A percentile compares a stretch with the other conserved stretches of the same genome.
Conservation (phyloP, 331 rosid genomes). For the Quercus tomentella region DNA sequence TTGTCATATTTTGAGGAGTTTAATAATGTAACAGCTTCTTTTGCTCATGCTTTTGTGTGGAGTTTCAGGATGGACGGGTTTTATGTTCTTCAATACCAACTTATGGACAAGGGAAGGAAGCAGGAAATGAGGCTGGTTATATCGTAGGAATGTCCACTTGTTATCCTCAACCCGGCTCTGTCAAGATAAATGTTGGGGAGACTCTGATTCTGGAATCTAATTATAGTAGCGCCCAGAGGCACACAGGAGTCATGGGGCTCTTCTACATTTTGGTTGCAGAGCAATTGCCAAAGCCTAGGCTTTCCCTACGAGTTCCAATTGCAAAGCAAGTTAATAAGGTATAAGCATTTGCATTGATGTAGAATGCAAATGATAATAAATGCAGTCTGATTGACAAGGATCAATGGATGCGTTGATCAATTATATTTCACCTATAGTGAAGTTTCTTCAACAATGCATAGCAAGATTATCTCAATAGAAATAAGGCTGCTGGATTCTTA, state of each 20-base stretch:
- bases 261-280: constrained; percentile 46
- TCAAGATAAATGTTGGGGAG: constrained; percentile 31
- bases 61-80: constrained; percentile 33
- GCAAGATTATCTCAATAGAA: background rate
- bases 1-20: background rate
- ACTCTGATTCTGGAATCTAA: constrained; percentile 21
- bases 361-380: background rate
- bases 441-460: background rate
- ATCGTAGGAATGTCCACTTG: constrained; percentile 49
- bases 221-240: constrained; percentile 16
- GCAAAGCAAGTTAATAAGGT: background rate
- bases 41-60: background rate
- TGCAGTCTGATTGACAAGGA: background rate
- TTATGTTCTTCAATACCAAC: constrained; percentile 39
- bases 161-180: constrained; percentile 35
- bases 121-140: constrained; percentile 44
- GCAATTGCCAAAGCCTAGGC: constrained; percentile 13
- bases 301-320: background rate
- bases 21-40: background rate
- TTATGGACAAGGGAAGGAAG: constrained; percentile 40
- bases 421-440: background rate
- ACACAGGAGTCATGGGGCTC: constrained; percentile 50
- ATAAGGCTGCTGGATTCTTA: background rate
- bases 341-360: background rate
- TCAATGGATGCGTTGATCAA: background rate